These are phyloP conservation scores for Acacia pycnantha DNA, from an alignment of 331 rosid genomes.

Conservation along the genomic window DNA sequence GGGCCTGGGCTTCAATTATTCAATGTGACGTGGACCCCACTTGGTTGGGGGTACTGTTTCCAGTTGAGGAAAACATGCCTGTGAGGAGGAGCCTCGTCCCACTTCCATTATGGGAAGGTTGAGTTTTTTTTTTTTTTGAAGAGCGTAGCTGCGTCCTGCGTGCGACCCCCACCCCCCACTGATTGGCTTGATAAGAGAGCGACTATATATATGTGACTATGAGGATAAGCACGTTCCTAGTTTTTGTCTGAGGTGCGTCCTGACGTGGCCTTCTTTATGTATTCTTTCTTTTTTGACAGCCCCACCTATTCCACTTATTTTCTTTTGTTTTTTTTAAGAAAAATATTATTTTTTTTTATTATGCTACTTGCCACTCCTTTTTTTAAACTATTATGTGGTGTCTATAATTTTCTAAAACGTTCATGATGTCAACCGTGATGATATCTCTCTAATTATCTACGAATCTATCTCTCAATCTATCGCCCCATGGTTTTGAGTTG, in stretches of 20 bases:
- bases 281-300: neutral
- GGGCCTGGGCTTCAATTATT: constrained; percentile 86
- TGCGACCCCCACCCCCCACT: neutral
- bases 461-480: constrained; percentile 52
- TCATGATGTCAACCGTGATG: constrained; percentile 52
- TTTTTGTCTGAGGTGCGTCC: constrained; percentile 23
- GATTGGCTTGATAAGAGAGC: neutral
- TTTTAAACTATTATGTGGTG: neutral
- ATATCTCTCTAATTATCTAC: constrained; percentile 34
- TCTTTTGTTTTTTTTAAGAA: neutral
- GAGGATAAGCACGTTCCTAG: constrained; percentile 22
- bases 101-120: constrained; percentile 71
- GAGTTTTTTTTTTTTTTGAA: neutral
- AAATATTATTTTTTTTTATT: neutral
- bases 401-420: neutral
- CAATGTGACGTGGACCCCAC: constrained; percentile 46
- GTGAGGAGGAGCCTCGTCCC: constrained; percentile 59
- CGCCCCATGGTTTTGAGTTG: constrained; percentile 33
- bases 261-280: constrained; percentile 35
- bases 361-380: no score
- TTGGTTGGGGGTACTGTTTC: constrained; percentile 41
- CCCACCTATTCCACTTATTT: neutral
- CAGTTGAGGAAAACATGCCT: constrained; percentile 47
- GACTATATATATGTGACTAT: neutral
- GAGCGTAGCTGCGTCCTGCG: neutral